Evolutionary conservation across 768 basidiomycete species (phyloP).

Genomic region (Holtermannia corniformis): DNA sequence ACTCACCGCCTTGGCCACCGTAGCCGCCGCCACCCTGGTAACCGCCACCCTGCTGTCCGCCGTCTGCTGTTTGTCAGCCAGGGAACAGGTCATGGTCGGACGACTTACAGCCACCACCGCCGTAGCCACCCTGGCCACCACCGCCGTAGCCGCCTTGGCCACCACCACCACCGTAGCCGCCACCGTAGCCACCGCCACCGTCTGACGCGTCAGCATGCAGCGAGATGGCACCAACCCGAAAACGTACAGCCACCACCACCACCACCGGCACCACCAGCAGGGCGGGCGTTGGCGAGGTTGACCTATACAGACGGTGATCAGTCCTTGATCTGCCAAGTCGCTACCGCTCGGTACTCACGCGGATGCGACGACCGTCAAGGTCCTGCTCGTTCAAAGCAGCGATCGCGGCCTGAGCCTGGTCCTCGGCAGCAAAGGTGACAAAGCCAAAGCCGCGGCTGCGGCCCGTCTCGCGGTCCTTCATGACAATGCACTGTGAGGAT

Average conservation of each 20-base stretch:
- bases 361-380: conserved; percentile 84
- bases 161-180: conserved; percentile 38
- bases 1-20: conserved; percentile 12
- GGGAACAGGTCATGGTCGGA: background rate
- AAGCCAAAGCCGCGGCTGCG: conserved; percentile 97
- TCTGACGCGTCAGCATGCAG: conserved; percentile 42
- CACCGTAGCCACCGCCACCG: conserved; percentile 22
- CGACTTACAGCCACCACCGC: conserved; percentile 14
- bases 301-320: conserved; percentile 36
- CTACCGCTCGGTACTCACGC: conserved; percentile 43
- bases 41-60: conserved; percentile 9
- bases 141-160: conserved; percentile 16
- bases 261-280: conserved; percentile 27
- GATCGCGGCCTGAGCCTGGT: conserved; percentile 75
- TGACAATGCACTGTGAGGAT: conserved; percentile 71
- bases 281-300: conserved; percentile 51
- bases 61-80: conserved; percentile 4
- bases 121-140: conserved; percentile 34
- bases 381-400: conserved; percentile 71
- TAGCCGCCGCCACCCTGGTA: conserved; percentile 12
- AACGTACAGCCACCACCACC: conserved; percentile 40
- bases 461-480: conserved; percentile 96
- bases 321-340: background rate
- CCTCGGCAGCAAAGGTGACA: conserved; percentile 48
- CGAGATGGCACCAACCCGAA: conserved; percentile 60